Base-by-base conservation (phyloP, 2,329 filamentous ascomycete genomes). In the Sporothrix dimorphospora region DNA sequence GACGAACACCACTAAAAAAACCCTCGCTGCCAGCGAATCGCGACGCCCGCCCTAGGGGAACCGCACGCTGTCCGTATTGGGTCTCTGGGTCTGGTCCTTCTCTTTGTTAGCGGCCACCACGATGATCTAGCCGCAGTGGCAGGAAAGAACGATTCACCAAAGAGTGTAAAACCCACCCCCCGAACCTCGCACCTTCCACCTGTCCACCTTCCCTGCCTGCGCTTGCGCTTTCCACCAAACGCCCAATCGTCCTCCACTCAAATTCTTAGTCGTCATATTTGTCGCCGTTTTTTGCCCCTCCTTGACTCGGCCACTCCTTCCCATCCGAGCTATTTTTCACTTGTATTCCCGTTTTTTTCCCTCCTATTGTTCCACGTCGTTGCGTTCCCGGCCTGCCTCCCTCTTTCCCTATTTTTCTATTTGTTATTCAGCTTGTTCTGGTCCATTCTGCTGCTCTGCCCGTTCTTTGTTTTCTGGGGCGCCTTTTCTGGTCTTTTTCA, bases 271-370 rank as follows among this genome's bases (percentile, higher is more conserved):
- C 73, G 66, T 72, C 70, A 72, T 71, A 70, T 73, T 71, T 59
- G 55, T 67, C 49, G n/a, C 42, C 53, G 16, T 59, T 69, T 74
- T 73, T 73, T 72, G 73, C 74, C 74, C 74, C 72, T 74, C 74
- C 53, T 53, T 71, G 66, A 72, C 72, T 74, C 71, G 65, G 71
- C 59, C 73, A 55, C 68, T 65, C 73, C 69, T 75, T 72, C 72
- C 71, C 69, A 73, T 40, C 69, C 72, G 73, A 73, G 73, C 69
- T 51, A 65, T 61, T 72, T 73, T 75, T 72, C 69, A 42, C 40
- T 57, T 72, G 53, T 51, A 68, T 61, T 67, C 24, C 57, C 38
- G 49, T 38, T 65, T 57, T 71, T 45, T 59, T 49, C 40, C 40
- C 51, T 72, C 55, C 55, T 47, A 27, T 65, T 69, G 55, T 72